Evolutionary conservation across 345 rosid genomes (phyloP).

Genomic region (Erucastrum elatum): DNA sequence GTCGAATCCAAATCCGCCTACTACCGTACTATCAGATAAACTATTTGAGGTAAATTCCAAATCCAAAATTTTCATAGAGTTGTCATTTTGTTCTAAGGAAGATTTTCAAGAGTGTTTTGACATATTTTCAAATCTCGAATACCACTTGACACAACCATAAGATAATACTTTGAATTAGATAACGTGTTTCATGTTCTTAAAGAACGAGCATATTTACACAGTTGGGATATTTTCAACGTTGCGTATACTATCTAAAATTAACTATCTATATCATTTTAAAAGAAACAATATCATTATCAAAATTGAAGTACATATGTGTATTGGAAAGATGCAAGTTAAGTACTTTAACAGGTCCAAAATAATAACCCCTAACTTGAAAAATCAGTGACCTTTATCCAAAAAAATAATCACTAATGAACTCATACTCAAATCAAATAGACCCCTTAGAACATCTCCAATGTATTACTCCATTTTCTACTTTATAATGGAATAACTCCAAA

Average conservation of each 20-base stretch:
- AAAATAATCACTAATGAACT: neutral
- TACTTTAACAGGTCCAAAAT: slow-evolving; percentile 4
- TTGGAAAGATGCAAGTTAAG: slow-evolving; percentile 7
- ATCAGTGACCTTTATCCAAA: neutral
- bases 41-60: too few relatives aligned
- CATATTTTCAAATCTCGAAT: too few relatives aligned
- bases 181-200: neutral
- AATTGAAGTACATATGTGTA: neutral
- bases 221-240: neutral
- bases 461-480: too few relatives aligned
- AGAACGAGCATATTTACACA: neutral
- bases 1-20: too few relatives aligned
- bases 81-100: too few relatives aligned
- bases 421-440: neutral
- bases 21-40: too few relatives aligned
- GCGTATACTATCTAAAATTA: neutral
- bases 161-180: neutral
- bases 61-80: too few relatives aligned
- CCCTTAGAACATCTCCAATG: neutral
- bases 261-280: neutral
- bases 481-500: too few relatives aligned
- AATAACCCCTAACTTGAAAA: neutral
- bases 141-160: too few relatives aligned
- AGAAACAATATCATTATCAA: neutral
- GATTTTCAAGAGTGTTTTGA: too few relatives aligned